These are phyloP conservation scores for Saccharomycopsis fermentans DNA, from an alignment of 805 yeast species.

Conservation along the genomic window DNA sequence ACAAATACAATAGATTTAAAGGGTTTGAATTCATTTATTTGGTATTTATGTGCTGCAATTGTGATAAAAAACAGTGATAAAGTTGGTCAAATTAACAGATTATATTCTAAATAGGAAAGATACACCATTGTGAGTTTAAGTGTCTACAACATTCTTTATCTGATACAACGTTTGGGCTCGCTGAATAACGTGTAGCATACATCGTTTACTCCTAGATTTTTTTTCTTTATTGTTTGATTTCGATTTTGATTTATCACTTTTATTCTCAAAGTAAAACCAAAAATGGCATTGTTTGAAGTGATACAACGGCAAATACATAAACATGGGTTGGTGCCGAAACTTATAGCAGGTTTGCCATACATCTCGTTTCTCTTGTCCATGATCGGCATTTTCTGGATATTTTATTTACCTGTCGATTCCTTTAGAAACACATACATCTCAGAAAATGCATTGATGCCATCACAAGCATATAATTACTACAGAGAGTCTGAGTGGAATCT, in stretches of 20 bases:
- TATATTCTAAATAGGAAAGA: too few relatives aligned
- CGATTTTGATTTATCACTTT: too few relatives aligned
- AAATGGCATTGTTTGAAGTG: conserved; percentile 39
- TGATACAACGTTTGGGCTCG: too few relatives aligned
- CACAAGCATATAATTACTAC: conserved; percentile 86
- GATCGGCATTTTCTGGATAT: conserved; percentile 48
- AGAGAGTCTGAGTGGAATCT: conserved; percentile 93
- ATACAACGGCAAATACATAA: conserved; percentile 34
- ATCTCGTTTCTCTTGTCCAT: conserved; percentile 34
- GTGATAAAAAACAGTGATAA: too few relatives aligned
- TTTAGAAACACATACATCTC: conserved; percentile 77
- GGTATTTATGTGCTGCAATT: too few relatives aligned
- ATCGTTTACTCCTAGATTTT: too few relatives aligned
- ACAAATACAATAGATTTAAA: neutral
- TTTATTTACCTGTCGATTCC: conserved; percentile 65
- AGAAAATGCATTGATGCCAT: conserved; percentile 95
- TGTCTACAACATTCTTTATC: too few relatives aligned
- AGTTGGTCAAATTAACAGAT: too few relatives aligned
- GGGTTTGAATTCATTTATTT: too few relatives aligned
- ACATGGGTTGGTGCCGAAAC: conserved; percentile 37
- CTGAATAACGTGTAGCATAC: too few relatives aligned
- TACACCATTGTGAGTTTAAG: too few relatives aligned
- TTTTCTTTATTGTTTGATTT: too few relatives aligned
- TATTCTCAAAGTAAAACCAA: neutral
- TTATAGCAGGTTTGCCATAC: conserved; percentile 33